Evolutionary conservation across 768 basidiomycete genomes (phyloP).

Genomic region (Rhodocollybia butyracea): DNA sequence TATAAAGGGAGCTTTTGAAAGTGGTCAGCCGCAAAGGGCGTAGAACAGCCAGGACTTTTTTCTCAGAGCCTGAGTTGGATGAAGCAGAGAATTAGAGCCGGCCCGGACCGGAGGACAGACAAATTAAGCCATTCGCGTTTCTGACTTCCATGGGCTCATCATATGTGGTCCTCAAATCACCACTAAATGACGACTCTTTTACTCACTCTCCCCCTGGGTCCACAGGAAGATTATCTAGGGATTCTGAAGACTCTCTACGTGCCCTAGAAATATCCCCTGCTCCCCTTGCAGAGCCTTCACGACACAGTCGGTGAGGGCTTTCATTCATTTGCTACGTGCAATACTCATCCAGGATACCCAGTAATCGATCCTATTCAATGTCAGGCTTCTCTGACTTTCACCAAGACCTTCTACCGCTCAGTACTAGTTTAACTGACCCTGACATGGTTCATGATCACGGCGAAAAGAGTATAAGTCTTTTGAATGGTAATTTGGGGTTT

Average conservation of each 20-base stretch:
- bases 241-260: conserved; percentile 73
- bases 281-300: conserved; percentile 32
- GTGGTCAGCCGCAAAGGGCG: too few relatives aligned
- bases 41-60: too few relatives aligned
- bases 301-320: conserved; percentile 31
- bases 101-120: neutral
- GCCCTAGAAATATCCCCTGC: conserved; percentile 74
- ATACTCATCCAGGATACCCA: conserved; percentile 10
- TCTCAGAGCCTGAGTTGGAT: neutral
- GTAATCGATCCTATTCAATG: conserved; percentile 63
- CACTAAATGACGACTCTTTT: conserved; percentile 1
- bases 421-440: conserved; percentile 71
- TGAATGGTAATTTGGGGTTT: conserved; percentile 57
- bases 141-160: conserved; percentile 6
- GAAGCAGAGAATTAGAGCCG: neutral
- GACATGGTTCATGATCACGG: conserved; percentile 42
- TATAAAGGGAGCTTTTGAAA: too few relatives aligned
- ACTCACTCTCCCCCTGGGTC: conserved; percentile 29
- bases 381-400: conserved; percentile 81
- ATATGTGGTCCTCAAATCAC: conserved; percentile 6
- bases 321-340: neutral
- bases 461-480: conserved; percentile 73
- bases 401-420: conserved; percentile 72
- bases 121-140: neutral
- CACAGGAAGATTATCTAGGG: conserved; percentile 38